Evolutionary conservation across 768 basidiomycete species (phyloP).

Genomic region (Psilocybe subaeruginosa): DNA sequence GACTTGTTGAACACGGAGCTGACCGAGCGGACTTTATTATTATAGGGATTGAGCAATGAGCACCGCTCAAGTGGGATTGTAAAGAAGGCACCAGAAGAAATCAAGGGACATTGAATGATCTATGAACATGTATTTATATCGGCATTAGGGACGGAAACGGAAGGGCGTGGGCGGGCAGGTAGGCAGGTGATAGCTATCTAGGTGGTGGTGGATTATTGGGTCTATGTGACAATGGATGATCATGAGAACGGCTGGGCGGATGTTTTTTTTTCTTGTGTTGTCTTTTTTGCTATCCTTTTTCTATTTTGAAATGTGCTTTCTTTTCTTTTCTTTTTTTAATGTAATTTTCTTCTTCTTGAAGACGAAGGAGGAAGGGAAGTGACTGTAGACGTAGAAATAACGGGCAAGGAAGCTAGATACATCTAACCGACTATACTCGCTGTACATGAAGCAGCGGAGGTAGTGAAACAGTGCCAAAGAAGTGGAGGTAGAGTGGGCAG

Average conservation of each 20-base stretch:
- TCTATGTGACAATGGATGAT: too few relatives aligned
- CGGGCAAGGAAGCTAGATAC: neutral
- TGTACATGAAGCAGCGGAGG: neutral
- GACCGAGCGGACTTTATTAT: neutral
- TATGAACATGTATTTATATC: neutral
- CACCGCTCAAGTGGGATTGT: neutral
- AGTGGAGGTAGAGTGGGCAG: neutral
- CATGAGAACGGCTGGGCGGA: neutral
- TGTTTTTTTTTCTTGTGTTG: neutral
- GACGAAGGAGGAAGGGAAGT: neutral
- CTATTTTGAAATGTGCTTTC: neutral
- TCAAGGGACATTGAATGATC: neutral
- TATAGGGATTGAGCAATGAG: neutral
- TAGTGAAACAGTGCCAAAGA: neutral
- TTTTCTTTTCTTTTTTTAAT: neutral
- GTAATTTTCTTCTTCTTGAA: too few relatives aligned
- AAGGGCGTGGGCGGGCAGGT: neutral
- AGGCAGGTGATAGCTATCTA: neutral
- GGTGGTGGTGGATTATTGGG: too few relatives aligned
- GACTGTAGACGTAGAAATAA: neutral
- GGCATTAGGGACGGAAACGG: neutral
- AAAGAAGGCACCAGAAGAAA: neutral
- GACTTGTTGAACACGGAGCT: neutral
- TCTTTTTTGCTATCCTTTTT: neutral
- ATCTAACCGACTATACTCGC: neutral